A percentile compares a stretch with the other conserved stretches of the same genome.
phyloP scores from a whole-genome alignment of 1,284 basidiomycete species.

The Hortiboletus rubellus region DNA sequence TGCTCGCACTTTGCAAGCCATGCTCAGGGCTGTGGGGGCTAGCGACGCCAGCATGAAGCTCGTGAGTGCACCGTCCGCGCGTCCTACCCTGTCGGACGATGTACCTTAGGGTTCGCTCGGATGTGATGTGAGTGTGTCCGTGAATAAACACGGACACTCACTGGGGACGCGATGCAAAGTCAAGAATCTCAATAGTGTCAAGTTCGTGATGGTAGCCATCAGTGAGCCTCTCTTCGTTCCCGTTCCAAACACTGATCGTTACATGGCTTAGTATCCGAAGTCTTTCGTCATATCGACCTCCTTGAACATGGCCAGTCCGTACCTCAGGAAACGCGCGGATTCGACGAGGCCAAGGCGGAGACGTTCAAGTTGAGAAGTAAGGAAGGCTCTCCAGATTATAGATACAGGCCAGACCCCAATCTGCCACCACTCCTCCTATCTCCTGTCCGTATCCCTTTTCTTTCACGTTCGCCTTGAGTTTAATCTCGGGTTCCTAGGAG shows the following conservation, averaged over 20 bases:
- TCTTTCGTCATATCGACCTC: constrained; percentile 67
- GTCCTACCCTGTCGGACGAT: neutral
- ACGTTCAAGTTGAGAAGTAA: constrained; percentile 88
- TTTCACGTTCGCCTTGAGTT: neutral
- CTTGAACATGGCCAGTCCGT: constrained; percentile 53
- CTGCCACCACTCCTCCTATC: constrained; percentile 76
- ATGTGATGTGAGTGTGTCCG: constrained; percentile 95
- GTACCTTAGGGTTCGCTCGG: constrained; percentile 79
- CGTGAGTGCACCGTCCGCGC: constrained; percentile 43
- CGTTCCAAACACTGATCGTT: neutral
- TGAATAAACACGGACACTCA: constrained; percentile 64
- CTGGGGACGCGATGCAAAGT: constrained; percentile 92
- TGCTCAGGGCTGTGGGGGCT: constrained; percentile 82
- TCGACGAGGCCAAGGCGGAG: constrained; percentile 79
- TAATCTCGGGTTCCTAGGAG: constrained; percentile 42
- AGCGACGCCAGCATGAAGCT: constrained; percentile 99
- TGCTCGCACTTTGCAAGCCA: constrained; percentile 79
- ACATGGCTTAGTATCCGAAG: constrained; percentile 57
- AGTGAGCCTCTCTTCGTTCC: constrained; percentile 48
- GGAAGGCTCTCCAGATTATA: constrained; percentile 93
- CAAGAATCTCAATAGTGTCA: constrained; percentile 95
- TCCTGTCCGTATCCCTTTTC: constrained; percentile 41
- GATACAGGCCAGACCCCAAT: constrained; percentile 98
- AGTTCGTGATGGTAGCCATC: constrained; percentile 85
- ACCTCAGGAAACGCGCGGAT: constrained; percentile 88